phyloP scores from a whole-genome alignment of 1,284 basidiomycete genomes.

The Flammula alnicola region DNA sequence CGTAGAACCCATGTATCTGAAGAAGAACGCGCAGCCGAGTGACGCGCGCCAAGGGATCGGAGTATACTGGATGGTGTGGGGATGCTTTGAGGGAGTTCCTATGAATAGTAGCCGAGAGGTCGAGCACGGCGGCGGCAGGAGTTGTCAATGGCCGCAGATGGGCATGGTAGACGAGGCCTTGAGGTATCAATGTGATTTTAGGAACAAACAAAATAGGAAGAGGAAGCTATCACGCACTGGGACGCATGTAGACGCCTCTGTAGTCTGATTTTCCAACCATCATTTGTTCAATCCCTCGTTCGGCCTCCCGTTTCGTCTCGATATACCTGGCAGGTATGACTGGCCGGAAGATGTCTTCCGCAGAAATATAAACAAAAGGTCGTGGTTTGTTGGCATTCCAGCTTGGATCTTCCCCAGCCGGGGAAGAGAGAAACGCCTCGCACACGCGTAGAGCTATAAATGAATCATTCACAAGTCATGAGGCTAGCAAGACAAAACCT shows the following conservation, averaged over 20 bases:
- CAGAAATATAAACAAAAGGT: slow-evolving; percentile 93
- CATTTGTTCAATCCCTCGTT: slow-evolving; percentile 65
- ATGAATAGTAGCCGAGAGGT: slow-evolving; percentile 76
- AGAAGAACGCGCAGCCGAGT: slow-evolving; percentile 7
- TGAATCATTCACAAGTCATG: slow-evolving; percentile 6
- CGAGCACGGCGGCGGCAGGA: slow-evolving; percentile 84
- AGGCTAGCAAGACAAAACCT: slow-evolving; percentile 4
- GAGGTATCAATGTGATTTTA: slow-evolving; percentile 16
- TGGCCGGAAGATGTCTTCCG: slow-evolving; percentile 91
- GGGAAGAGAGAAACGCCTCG: slow-evolving; percentile 66
- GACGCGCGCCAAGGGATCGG: slow-evolving; percentile 48
- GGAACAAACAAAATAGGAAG: slow-evolving; percentile 9
- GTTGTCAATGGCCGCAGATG: slow-evolving; percentile 89
- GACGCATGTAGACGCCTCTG: slow-evolving; percentile 80
- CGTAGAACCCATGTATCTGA: slow-evolving; percentile 10
- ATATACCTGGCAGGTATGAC: slow-evolving; percentile 87
- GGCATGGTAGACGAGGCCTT: slow-evolving; percentile 95
- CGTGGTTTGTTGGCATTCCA: slow-evolving; percentile 47
- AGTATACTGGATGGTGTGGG: slow-evolving; percentile 70
- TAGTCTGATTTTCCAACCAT: slow-evolving; percentile 46
- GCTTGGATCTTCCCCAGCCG: slow-evolving; percentile 29
- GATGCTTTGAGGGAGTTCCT: slow-evolving; percentile 55
- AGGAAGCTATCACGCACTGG: slow-evolving; percentile 61
- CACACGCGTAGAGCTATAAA: slow-evolving; percentile 72
- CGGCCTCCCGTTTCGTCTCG: slow-evolving; percentile 89